A percentile compares a stretch with the other conserved stretches of the same genome.
phyloP scores from a whole-genome alignment of 495 filamentous ascomycete genomes.

The Daldinia childiae region DNA sequence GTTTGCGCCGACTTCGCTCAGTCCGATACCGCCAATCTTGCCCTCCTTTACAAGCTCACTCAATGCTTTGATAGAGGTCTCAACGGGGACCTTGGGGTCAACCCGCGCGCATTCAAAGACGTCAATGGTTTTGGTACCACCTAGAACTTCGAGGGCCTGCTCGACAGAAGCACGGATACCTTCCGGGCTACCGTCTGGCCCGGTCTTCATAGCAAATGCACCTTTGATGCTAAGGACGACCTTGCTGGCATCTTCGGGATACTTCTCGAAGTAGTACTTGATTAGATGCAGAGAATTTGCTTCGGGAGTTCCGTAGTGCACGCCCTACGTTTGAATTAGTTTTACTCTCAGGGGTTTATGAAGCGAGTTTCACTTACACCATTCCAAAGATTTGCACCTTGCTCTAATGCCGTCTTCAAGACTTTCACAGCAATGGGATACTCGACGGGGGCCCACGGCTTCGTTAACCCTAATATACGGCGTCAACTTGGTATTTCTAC shows the following conservation, averaged over 20 bases:
- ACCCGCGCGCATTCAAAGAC: slow-evolving; percentile 77
- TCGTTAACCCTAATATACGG: slow-evolving; percentile 64
- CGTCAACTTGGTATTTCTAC: neutral
- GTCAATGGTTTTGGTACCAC: slow-evolving; percentile 75
- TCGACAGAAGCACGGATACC: slow-evolving; percentile 71
- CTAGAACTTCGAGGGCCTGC: slow-evolving; percentile 65
- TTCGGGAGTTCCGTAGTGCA: slow-evolving; percentile 55
- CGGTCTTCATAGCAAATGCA: slow-evolving; percentile 33
- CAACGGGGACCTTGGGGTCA: slow-evolving; percentile 62
- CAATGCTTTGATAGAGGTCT: slow-evolving; percentile 38
- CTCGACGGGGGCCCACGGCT: slow-evolving; percentile 59
- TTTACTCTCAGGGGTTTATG: neutral
- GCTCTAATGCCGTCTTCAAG: slow-evolving; percentile 65
- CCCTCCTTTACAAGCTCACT: slow-evolving; percentile 63
- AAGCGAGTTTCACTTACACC: slow-evolving; percentile 49
- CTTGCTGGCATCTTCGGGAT: slow-evolving; percentile 66
- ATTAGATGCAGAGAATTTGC: slow-evolving; percentile 64
- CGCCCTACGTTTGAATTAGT: slow-evolving; percentile 46
- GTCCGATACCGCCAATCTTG: slow-evolving; percentile 62
- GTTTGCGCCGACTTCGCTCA: slow-evolving; percentile 49
- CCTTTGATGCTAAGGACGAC: slow-evolving; percentile 72
- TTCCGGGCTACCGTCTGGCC: slow-evolving; percentile 59
- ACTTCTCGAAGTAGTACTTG: slow-evolving; percentile 64
- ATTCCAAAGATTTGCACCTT: slow-evolving; percentile 74
- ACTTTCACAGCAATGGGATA: slow-evolving; percentile 64